These are phyloP conservation scores for Sugiyamaella paludigena DNA, from an alignment of 1,139 yeast species.

Conservation along the genomic window DNA sequence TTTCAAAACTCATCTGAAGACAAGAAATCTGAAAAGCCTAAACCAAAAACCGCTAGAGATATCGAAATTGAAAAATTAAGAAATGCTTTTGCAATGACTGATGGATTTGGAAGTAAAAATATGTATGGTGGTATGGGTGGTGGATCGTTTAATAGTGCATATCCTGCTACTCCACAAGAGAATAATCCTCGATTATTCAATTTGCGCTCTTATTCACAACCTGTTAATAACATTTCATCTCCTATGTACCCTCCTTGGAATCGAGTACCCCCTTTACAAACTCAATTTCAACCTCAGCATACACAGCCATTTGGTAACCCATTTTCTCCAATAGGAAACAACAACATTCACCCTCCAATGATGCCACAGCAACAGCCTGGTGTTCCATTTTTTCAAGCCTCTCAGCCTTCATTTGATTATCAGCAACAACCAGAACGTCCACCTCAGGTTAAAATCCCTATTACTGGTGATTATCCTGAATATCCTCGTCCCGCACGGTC, in stretches of 20 bases:
- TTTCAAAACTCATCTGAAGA: background rate
- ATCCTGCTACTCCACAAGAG: conserved; percentile 5
- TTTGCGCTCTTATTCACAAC: conserved; percentile 14
- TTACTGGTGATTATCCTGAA: conserved; percentile 14
- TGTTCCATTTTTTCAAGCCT: background rate
- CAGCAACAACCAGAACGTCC: conserved; percentile 8
- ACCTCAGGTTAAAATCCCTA: conserved; percentile 13
- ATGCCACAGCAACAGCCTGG: conserved; percentile 1
- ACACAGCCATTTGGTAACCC: background rate
- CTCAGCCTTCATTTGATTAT: conserved; percentile 1
- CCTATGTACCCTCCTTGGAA: conserved; percentile 7
- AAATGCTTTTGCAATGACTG: background rate
- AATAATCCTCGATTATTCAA: conserved; percentile 3
- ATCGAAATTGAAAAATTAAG: background rate
- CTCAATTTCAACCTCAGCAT: background rate
- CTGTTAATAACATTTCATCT: conserved; percentile 5
- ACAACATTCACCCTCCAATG: background rate
- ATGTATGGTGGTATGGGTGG: background rate
- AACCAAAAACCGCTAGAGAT: background rate
- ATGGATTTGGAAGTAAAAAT: background rate
- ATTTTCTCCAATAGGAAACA: background rate
- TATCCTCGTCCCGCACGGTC: conserved; percentile 9
- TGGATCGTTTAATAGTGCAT: background rate
- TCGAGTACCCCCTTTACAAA: background rate
- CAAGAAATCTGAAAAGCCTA: background rate